A percentile compares a stretch with the other conserved stretches of the same genome.
phyloP scores from a whole-genome alignment of 805 yeast species.

The Clavispora vitiphila region DNA sequence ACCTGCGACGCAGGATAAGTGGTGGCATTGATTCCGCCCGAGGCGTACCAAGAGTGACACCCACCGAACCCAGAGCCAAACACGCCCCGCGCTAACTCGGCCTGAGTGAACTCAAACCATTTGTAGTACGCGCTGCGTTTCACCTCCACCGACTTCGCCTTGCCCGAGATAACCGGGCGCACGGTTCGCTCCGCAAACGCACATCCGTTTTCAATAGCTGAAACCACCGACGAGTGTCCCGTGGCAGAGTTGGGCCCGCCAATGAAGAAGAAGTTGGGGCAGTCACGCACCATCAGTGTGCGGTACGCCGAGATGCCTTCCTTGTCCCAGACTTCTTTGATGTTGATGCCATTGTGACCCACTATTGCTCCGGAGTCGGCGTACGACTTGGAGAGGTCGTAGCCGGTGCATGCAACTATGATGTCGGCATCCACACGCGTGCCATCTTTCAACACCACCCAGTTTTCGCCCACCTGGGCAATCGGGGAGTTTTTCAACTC shows the following conservation, averaged over 20 bases:
- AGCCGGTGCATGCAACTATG: constrained; percentile 41
- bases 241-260: constrained; percentile 41
- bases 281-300: constrained; percentile 27
- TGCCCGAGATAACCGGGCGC: constrained; percentile 23
- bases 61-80: constrained; percentile 38
- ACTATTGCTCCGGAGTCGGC: constrained; percentile 13
- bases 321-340: constrained; percentile 24
- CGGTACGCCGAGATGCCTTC: constrained; percentile 33
- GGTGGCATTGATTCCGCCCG: constrained; percentile 25
- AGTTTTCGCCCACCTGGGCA: constrained; percentile 23
- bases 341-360: constrained; percentile 22
- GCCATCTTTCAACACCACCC: constrained; percentile 26
- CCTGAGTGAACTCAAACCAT: constrained; percentile 29
- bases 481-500: constrained; percentile 20
- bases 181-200: constrained; percentile 20
- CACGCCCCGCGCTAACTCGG: constrained; percentile 22
- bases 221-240: constrained; percentile 38
- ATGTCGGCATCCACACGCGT: constrained; percentile 28
- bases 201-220: constrained; percentile 33
- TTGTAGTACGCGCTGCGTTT: constrained; percentile 27
- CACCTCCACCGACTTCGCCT: constrained; percentile 25
- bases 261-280: constrained; percentile 32
- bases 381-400: constrained; percentile 20
- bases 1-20: constrained; percentile 36
- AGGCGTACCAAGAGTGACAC: constrained; percentile 36